Conservation (phyloP, 768 basidiomycete genomes). For the Boletus vermiculosoides region DNA sequence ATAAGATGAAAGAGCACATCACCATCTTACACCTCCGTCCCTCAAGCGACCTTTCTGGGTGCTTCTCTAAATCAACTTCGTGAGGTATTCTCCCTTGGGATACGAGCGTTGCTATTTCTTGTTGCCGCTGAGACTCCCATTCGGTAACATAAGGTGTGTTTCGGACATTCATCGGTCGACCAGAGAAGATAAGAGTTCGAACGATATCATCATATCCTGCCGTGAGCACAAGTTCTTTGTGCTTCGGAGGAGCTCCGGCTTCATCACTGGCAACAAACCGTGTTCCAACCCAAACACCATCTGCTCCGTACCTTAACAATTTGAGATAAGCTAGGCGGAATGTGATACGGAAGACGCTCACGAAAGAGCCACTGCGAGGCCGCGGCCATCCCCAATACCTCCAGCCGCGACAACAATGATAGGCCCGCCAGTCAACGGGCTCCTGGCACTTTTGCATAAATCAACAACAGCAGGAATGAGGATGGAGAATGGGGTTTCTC, state of each 20-base stretch:
- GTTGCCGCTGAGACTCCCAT: constrained; percentile 65
- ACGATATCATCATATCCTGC: constrained; percentile 76
- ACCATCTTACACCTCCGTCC: constrained; percentile 55
- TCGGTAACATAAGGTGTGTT: constrained; percentile 76
- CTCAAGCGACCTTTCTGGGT: constrained; percentile 63
- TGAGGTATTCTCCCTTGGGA: constrained; percentile 72
- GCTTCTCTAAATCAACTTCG: constrained; percentile 63
- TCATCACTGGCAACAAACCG: constrained; percentile 82
- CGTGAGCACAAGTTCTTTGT: constrained; percentile 64
- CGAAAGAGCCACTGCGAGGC: constrained; percentile 73
- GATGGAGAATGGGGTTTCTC: constrained; percentile 77
- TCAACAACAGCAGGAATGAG: constrained; percentile 83
- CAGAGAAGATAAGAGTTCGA: constrained; percentile 72
- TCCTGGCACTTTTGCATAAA: constrained; percentile 63
- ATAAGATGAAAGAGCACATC: background rate
- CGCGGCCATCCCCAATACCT: constrained; percentile 80
- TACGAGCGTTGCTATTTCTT: constrained; percentile 59
- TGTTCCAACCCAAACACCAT: constrained; percentile 87
- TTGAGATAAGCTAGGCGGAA: background rate
- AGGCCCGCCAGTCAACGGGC: constrained; percentile 75
- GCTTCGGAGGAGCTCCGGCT: constrained; percentile 72
- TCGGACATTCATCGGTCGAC: constrained; percentile 79
- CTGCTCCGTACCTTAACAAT: constrained; percentile 64
- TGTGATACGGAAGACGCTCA: constrained; percentile 28
- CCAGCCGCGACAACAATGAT: constrained; percentile 82